Base-by-base conservation (phyloP, 106 monocot species). In the Cymbidium sinense region DNA sequence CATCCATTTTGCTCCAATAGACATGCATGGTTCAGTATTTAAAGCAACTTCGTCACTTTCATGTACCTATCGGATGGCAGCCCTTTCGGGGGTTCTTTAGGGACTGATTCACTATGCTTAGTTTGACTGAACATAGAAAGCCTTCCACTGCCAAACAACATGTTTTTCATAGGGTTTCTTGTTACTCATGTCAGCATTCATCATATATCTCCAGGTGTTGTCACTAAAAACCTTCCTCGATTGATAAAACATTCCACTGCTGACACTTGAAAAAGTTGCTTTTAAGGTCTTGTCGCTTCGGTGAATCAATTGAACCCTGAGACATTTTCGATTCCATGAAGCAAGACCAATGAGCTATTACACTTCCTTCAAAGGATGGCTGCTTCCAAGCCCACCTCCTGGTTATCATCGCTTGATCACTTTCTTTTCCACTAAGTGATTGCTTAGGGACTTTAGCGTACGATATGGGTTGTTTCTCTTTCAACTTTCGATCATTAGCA, bases 241-340 rank as follows among this genome's bases (percentile, higher is more conserved):
- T 77, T 61, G 33, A 64, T 10, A 77, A 34, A 64, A 25, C 36
- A 37, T 77, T 62, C 77, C 64, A 0, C 77, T 36, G 64, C 35
- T 77, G 39, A 64, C 61, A 77, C 21, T 77, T 77, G 34, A 64
- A 77, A 77, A 77, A 23, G 30, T 29, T 30, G 75, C 71, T 64
- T 78, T 65, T 30, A 67, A 69, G 64, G 65, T 69, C 65, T 69
- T 9, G 31, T 29, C 23, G 13, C 73, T 73, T 80, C 8, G 2
- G 74, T 80, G 74, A 74, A 61, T 80, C 73, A 80, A 74, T 75
- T 74, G 39, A 81, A 41, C 52, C 74, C 34, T 75, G 21, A 81
- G 51, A 65, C n/a, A 23, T 64, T 64, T 58, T 64, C 8, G 27
- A 1, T 75, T 41, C 43, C 43, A 82, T 70, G 73, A 79, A 83